Base-by-base conservation (phyloP, 768 basidiomycete genomes). In the Suillus cothurnatus region DNA sequence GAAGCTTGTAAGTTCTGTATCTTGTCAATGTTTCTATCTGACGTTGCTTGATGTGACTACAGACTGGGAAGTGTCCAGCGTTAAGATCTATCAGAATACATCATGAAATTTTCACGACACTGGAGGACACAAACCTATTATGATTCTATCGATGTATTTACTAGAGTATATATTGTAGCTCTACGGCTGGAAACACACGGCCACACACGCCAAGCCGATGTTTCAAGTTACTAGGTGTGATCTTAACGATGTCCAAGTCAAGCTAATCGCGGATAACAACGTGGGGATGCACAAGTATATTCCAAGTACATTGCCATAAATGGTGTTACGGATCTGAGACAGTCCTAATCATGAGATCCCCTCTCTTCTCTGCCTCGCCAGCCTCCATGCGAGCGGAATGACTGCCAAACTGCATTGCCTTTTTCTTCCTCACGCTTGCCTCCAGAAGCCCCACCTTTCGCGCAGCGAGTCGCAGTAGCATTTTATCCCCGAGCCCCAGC, bases 401-500 rank as follows among this genome's bases (percentile, higher is more conserved):
- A 71, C 86, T 92, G 21, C 97, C 97, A 79, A 99, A 99, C 72
- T 99, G 97, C 92, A 98, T 97, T 17, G 97, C 97, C 65, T 92
- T 77, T 79, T 99, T 99, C 75, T 91, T 95, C 67, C 93, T 81
- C 61, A 70, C 65, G 67, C 91, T 91, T 6, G 94, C 93, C 67
- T 88, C 86, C 2, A 84, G 76, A 50, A 98, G 80, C 0, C 96
- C 95, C n/a, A 95, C 71, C 68, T 86, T 86, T 67, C 80, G 78
- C 41, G 91, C 88, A 2, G 90, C 88, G 34, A 91, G 74, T 62
- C 97, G 80, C 61, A 99, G 72, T 53, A 99, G 73, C 77, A 91
- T 82, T 81, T 99, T 99, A 74, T 99, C 97, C 1, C 97, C 97
- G 6, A 88, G 64, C 1, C 95, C 95, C n/a, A 87, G 78, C 6